Base-by-base conservation (phyloP, 78 protist species). In the Planoprotostelium fungivorum region DNA sequence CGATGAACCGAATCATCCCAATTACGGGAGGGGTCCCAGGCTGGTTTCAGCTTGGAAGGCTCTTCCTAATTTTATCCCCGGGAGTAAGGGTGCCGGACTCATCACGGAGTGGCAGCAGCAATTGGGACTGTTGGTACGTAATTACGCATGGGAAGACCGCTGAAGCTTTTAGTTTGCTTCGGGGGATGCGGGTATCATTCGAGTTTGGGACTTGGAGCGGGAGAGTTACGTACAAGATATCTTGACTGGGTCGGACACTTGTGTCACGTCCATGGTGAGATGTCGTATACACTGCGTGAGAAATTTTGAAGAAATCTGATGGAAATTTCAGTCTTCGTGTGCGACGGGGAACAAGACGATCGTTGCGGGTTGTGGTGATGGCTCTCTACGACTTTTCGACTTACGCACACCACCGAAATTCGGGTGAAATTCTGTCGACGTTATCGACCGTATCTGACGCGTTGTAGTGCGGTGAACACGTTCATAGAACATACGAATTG, bases 181-280 rank as follows among this genome's bases (percentile, higher is more conserved):
- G 35, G 91, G 91, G 16, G 88, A 86, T 28, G 38, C 87, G 38
- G 31, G 34, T 25, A 29, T 88, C 89, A 87, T 95, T 35, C 86
- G 96, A 34, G 89, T 96, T 36, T 96, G 97, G 97, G 97, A 96
- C 51, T 84, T 96, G 31, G 95, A 94, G 87, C 38, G 95, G 34
- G 96, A 94, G 84, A 36, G 63, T 34, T 85, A 92, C 34, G 86
- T 93, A 23, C 89, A 88, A 23, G 93, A 88, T 34, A 73, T 94
- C 31, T 83, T 34, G 1, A 85, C 93, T n/a, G 91, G 88, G 1
- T 87, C 93, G 0, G 94, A 92, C 25, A 37, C 83, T 28, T 87
- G 83, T 34, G 93, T 95, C 28, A 94, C 96, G 5, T 36, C 89
- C 36, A 38, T 93, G 85, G 73, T 51, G 16, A n/a, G n/a, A n/a